Evolutionary conservation across 331 rosid genomes (phyloP).

Genomic region (Pyrus hybrid): DNA sequence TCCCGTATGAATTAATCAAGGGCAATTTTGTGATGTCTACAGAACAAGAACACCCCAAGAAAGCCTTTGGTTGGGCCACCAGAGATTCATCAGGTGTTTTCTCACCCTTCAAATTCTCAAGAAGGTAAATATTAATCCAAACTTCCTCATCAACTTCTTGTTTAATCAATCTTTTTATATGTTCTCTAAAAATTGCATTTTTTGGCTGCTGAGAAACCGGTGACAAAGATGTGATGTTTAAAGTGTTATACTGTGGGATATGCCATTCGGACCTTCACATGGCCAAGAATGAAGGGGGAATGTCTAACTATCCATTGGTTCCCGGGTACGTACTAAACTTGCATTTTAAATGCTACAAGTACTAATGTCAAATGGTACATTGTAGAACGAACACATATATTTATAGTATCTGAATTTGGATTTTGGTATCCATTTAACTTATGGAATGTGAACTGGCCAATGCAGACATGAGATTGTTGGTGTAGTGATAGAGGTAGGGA

Average conservation of each 20-base stretch:
- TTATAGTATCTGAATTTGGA: too few relatives aligned
- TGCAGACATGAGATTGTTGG: too few relatives aligned
- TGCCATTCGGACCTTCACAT: slow-evolving; percentile 59
- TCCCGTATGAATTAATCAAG: not conserved
- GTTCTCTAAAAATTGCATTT: not conserved
- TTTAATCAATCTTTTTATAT: not conserved
- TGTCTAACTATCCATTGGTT: too few relatives aligned
- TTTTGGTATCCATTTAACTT: too few relatives aligned
- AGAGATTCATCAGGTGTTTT: slow-evolving; percentile 39
- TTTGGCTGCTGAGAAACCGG: slow-evolving; percentile 31
- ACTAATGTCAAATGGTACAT: not conserved
- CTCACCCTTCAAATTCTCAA: slow-evolving; percentile 40
- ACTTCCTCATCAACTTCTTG: not conserved
- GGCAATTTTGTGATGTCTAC: slow-evolving; percentile 7
- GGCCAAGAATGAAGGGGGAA: not conserved
- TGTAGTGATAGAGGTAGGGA: too few relatives aligned
- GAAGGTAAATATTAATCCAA: slow-evolving; percentile 12
- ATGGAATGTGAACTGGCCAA: too few relatives aligned
- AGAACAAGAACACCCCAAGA: slow-evolving; percentile 34
- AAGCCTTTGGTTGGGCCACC: slow-evolving; percentile 46
- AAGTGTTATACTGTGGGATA: slow-evolving; percentile 54
- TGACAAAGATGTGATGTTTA: slow-evolving; percentile 48
- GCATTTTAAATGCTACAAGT: not conserved
- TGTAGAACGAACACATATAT: too few relatives aligned
- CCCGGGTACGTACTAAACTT: not conserved